A percentile compares a stretch with the other conserved stretches of the same genome.
phyloP scores from a whole-genome alignment of 805 yeast genomes.

The Starmerella stigmatis region DNA sequence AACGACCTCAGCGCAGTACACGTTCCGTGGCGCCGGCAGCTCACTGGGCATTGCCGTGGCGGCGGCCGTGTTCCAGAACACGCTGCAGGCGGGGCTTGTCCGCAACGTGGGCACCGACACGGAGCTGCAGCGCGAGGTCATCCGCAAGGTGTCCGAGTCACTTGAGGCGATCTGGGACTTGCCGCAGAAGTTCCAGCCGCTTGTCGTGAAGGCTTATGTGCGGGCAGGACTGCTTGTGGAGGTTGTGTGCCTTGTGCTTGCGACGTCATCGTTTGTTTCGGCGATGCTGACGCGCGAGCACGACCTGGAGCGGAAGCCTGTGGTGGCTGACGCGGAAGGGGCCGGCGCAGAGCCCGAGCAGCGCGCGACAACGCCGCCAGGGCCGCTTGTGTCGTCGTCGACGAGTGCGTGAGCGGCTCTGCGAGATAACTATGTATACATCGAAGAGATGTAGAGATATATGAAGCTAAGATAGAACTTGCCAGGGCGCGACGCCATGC shows the following conservation, averaged over 20 bases:
- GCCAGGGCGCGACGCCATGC: too few species aligned
- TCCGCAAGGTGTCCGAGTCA: conserved; percentile 39
- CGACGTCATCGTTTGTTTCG: conserved; percentile 35
- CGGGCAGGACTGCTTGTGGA: conserved; percentile 44
- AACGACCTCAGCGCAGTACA: conserved; percentile 82
- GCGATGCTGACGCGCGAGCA: conserved; percentile 47
- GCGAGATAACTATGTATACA: not conserved
- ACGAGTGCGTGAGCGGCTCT: too few species aligned
- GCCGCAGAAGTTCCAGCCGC: conserved; percentile 37
- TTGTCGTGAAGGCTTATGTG: conserved; percentile 38
- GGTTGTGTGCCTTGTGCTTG: conserved; percentile 36
- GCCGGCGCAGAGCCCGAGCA: not conserved
- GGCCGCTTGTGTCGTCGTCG: conserved; percentile 10
- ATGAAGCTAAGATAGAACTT: not conserved
- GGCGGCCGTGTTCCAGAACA: conserved; percentile 52
- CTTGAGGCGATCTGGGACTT: conserved; percentile 42
- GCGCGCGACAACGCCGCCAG: conserved; percentile 18
- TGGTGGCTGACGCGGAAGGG: not conserved
- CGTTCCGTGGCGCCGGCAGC: conserved; percentile 79
- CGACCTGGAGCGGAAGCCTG: conserved; percentile 18
- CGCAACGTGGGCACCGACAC: conserved; percentile 26
- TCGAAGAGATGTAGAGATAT: not conserved
- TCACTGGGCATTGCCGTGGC: conserved; percentile 68
- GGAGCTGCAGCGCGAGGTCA: conserved; percentile 32
- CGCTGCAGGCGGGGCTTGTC: conserved; percentile 31